Evolutionary conservation across 129 eudicot genomes (phyloP).

Genomic region (Flaveria bidentis): DNA sequence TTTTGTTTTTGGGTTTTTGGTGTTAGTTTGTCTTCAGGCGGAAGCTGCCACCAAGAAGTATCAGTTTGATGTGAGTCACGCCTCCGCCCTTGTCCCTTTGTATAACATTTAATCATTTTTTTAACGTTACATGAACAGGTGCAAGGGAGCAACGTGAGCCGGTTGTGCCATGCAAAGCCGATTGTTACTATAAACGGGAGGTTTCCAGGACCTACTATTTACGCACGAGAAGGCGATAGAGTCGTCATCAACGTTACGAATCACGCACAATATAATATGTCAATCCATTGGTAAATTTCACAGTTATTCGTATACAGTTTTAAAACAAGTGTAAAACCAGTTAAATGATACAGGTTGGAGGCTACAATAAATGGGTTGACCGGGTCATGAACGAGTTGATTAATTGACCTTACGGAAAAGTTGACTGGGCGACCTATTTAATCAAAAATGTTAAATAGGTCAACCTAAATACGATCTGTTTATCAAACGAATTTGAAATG

Average conservation of each 20-base stretch:
- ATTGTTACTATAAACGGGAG: conserved; percentile 13
- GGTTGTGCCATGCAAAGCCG: background rate
- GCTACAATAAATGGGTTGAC: no score
- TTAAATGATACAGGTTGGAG: no score
- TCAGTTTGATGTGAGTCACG: conserved; percentile 47
- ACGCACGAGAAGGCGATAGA: conserved; percentile 13
- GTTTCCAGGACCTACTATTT: conserved; percentile 13
- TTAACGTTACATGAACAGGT: conserved; percentile 4
- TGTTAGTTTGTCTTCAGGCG: conserved; percentile 19
- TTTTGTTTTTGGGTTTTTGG: conserved; percentile 19
- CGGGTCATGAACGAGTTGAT: no score
- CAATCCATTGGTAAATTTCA: conserved; percentile 10
- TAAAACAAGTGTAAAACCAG: no score
- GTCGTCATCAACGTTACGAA: conserved; percentile 5
- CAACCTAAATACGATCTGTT: no score
- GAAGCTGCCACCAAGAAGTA: conserved; percentile 54
- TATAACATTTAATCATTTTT: background rate
- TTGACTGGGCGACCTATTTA: no score
- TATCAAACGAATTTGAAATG: no score
- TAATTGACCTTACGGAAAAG: no score
- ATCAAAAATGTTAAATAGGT: no score
- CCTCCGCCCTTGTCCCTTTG: background rate
- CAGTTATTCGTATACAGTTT: background rate
- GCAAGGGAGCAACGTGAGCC: conserved; percentile 13
- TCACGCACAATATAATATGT: conserved; percentile 13